Evolutionary conservation across 106 monocot genomes (phyloP).

Genomic region (Dendrobium officinale): DNA sequence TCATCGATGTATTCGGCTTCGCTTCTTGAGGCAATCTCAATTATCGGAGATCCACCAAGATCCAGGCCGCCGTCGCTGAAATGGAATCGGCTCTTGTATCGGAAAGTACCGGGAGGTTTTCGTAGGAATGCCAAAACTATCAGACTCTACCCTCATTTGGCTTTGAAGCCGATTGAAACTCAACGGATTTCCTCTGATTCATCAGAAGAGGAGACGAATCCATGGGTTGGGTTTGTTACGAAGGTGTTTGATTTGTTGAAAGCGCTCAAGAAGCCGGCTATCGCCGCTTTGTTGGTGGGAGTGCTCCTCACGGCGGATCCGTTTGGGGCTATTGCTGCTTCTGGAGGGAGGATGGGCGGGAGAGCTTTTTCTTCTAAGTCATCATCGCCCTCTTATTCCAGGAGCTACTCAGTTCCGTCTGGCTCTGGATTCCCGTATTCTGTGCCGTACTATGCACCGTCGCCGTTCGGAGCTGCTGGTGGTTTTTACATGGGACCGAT

Average conservation of each 20-base stretch:
- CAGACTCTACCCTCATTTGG: neutral
- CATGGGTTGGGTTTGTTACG: slow-evolving; percentile 9
- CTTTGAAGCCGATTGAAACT: slow-evolving; percentile 7
- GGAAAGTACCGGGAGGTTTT: slow-evolving; percentile 3
- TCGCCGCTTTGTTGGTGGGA: slow-evolving; percentile 43
- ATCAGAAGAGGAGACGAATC: neutral
- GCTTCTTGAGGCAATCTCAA: slow-evolving; percentile 25
- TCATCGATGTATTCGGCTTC: slow-evolving; percentile 36
- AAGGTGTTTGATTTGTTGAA: slow-evolving; percentile 22
- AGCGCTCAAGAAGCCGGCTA: slow-evolving; percentile 37
- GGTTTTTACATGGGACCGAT: slow-evolving; percentile 57
- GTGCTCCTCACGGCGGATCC: slow-evolving; percentile 52
- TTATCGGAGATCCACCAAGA: slow-evolving; percentile 18
- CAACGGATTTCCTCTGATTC: neutral
- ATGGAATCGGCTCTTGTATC: slow-evolving; percentile 19
- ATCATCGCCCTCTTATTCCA: slow-evolving; percentile 32
- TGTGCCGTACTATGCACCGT: slow-evolving; percentile 64
- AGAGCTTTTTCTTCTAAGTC: slow-evolving; percentile 62
- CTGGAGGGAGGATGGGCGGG: slow-evolving; percentile 90
- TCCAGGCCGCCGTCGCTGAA: slow-evolving; percentile 17
- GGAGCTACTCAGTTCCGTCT: slow-evolving; percentile 28
- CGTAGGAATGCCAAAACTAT: neutral
- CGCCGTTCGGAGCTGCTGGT: slow-evolving; percentile 50
- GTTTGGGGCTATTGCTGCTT: slow-evolving; percentile 53
- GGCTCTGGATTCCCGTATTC: slow-evolving; percentile 39